A percentile compares a stretch with the other conserved stretches of the same genome.
Conservation (phyloP, 2,329 filamentous ascomycete species). For the Neonectria hederae region DNA sequence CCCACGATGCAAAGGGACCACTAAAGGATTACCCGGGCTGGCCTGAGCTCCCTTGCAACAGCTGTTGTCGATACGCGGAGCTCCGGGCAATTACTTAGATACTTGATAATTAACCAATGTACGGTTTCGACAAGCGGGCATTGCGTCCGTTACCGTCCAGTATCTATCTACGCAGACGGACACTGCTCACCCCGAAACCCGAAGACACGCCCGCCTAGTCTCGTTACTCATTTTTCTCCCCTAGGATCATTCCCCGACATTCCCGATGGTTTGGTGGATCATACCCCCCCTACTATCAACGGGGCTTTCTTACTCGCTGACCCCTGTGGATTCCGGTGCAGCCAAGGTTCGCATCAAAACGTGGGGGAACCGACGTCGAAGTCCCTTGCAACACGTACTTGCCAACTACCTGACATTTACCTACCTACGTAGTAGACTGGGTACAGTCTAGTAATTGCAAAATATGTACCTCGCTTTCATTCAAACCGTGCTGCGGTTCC, state of each 20-base stretch:
- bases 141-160: neutral
- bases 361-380: slow-evolving; percentile 22
- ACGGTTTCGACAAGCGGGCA: neutral
- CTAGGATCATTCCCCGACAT: slow-evolving; percentile 3
- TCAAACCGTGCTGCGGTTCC: neutral
- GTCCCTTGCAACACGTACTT: neutral
- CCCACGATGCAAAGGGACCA: slow-evolving; percentile 11
- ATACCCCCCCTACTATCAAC: neutral
- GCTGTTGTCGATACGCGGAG: neutral
- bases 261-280: slow-evolving; percentile 20
- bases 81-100: neutral
- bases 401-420: neutral
- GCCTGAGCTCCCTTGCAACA: slow-evolving; percentile 2
- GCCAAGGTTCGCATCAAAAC: slow-evolving; percentile 18
- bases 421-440: neutral
- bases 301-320: neutral
- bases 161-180: neutral
- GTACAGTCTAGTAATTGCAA: too few relatives aligned
- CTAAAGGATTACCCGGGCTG: slow-evolving; percentile 1
- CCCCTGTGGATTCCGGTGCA: neutral
- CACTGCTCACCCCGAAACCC: neutral
- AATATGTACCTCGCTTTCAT: neutral
- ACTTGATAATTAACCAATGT: neutral
- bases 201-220: neutral
- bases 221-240: neutral